phyloP scores from a whole-genome alignment of 768 basidiomycete species.

The Tricholomella constricta region DNA sequence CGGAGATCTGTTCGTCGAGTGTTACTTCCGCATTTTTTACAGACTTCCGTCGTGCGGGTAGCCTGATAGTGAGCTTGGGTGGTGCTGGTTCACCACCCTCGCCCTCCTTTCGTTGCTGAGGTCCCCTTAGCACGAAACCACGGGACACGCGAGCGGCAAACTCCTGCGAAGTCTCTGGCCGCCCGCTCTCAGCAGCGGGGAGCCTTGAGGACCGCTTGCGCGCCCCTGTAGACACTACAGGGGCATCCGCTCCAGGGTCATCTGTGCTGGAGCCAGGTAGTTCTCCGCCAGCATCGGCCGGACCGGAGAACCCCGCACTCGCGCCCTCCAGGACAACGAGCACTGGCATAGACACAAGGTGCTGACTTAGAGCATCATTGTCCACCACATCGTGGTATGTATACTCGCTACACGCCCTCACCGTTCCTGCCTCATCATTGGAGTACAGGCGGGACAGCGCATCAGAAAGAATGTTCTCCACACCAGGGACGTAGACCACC shows the following conservation, averaged over 20 bases:
- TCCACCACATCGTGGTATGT: background rate
- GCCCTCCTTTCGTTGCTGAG: constrained; percentile 5
- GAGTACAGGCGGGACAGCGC: constrained; percentile 30
- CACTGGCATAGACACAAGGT: background rate
- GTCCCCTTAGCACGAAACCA: background rate
- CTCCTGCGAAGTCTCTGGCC: background rate
- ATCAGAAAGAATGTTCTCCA: constrained; percentile 39
- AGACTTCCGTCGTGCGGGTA: background rate
- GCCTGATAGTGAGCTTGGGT: background rate
- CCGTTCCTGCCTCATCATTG: constrained; percentile 1
- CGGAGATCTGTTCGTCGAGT: background rate
- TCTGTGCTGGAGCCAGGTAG: too few species aligned
- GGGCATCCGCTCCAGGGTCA: too few species aligned
- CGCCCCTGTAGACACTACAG: background rate
- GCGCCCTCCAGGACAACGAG: too few species aligned
- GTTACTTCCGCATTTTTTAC: background rate
- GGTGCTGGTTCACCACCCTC: background rate
- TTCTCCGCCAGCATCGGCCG: too few species aligned
- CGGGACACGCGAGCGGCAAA: background rate
- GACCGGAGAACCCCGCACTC: too few species aligned
- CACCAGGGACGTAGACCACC: constrained; percentile 12
- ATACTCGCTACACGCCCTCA: too few species aligned
- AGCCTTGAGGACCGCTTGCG: background rate
- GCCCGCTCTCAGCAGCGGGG: background rate
- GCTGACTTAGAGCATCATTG: background rate